A percentile compares a stretch with the other conserved stretches of the same genome.
These are phyloP conservation scores for Glaciozyma martinii DNA, from an alignment of 768 basidiomycete genomes.

Conservation along the genomic window DNA sequence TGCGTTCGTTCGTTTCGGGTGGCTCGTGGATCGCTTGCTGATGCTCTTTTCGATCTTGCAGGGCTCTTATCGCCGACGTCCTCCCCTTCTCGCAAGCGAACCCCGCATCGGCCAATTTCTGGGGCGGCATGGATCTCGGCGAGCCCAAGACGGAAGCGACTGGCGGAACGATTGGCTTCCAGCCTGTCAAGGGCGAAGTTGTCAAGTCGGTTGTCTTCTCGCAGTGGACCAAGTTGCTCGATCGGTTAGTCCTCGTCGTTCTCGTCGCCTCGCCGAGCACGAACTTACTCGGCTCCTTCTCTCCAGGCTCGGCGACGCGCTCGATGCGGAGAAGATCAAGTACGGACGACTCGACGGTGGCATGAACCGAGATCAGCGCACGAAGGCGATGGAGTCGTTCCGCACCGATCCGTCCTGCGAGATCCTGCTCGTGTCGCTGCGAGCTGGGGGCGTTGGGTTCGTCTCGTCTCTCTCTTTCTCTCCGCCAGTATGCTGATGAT, in stretches of 20 bases:
- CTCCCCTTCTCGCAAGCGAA: slow-evolving; percentile 71
- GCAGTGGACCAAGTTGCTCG: slow-evolving; percentile 34
- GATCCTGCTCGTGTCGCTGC: slow-evolving; percentile 87
- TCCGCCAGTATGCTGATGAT: background rate
- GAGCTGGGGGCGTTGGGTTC: slow-evolving; percentile 82
- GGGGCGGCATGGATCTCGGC: slow-evolving; percentile 63
- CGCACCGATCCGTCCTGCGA: slow-evolving; percentile 84
- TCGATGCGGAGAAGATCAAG: slow-evolving; percentile 78
- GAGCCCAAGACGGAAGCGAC: slow-evolving; percentile 45
- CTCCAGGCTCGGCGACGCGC: slow-evolving; percentile 43
- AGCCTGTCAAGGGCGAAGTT: slow-evolving; percentile 28
- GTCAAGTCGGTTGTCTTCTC: slow-evolving; percentile 97
- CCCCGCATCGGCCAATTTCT: slow-evolving; percentile 78
- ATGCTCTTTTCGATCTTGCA: background rate
- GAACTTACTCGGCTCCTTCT: slow-evolving; percentile 5
- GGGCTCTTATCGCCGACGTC: slow-evolving; percentile 69
- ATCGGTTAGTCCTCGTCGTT: slow-evolving; percentile 29
- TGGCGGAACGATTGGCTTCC: slow-evolving; percentile 26
- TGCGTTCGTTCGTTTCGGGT: slow-evolving; percentile 1
- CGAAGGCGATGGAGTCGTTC: slow-evolving; percentile 80
- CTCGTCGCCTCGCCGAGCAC: slow-evolving; percentile 22
- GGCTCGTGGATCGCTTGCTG: background rate
- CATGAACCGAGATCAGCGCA: slow-evolving; percentile 93
- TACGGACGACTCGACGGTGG: slow-evolving; percentile 92
- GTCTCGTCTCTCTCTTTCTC: background rate